These are phyloP conservation scores for Pythium myriotylum DNA, from an alignment of 352 stramenopile species.

Conservation along the genomic window DNA sequence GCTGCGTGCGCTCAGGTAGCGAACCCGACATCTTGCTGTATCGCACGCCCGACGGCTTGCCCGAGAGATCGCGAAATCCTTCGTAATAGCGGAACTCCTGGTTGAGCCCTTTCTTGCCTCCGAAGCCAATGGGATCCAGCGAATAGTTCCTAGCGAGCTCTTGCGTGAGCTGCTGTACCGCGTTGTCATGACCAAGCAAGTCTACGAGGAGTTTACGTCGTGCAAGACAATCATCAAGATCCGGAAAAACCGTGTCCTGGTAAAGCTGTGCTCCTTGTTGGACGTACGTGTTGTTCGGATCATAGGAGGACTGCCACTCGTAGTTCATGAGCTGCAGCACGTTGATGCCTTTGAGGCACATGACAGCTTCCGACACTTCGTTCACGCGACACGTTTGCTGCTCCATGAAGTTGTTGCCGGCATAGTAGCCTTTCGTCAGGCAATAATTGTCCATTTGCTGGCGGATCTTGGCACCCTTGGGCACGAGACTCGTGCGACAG, in stretches of 20 bases:
- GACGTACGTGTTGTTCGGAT: constrained; percentile 19
- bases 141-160: constrained; percentile 24
- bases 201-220: constrained; percentile 11
- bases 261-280: constrained; percentile 5
- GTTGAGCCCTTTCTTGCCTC: constrained; percentile 21
- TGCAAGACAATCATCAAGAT: constrained; percentile 20
- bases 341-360: constrained; percentile 32
- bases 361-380: constrained; percentile 23
- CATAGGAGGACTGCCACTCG: constrained; percentile 21
- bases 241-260: constrained; percentile 16
- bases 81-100: constrained; percentile 13
- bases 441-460: constrained; percentile 5
- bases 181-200: constrained; percentile 16
- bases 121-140: constrained; percentile 15
- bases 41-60: constrained; percentile 23
- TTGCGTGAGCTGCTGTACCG: constrained; percentile 11
- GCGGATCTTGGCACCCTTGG: not conserved
- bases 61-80: constrained; percentile 29
- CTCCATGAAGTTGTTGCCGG: constrained; percentile 10
- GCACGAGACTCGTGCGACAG: constrained; percentile 20
- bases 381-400: constrained; percentile 11
- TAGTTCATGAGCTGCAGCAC: constrained; percentile 27
- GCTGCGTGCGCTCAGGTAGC: constrained; percentile 22
- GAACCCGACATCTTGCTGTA: constrained; percentile 27
- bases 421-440: not conserved